These are phyloP conservation scores for Fusarium heterosporum DNA, from an alignment of 2,329 filamentous ascomycete genomes.

Conservation along the genomic window DNA sequence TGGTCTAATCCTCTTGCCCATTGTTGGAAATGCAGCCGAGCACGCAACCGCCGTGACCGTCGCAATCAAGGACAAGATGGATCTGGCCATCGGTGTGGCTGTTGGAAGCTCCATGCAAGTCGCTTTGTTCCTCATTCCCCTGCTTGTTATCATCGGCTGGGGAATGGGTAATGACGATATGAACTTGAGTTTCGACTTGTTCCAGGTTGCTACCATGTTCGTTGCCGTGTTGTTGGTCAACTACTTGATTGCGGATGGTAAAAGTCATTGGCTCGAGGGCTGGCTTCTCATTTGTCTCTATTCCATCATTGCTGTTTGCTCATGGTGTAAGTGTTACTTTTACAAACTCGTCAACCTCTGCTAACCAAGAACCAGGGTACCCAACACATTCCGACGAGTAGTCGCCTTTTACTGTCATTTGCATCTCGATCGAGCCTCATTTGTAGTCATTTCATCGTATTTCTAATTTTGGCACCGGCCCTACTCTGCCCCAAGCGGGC, in stretches of 20 bases:
- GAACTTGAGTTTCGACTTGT: constrained; percentile 87
- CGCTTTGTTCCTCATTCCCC: constrained; percentile 80
- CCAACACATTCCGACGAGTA: constrained; percentile 28
- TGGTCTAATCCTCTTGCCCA: constrained; percentile 82
- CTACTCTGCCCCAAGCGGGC: no score
- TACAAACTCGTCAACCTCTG: background rate
- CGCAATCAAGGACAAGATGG: constrained; percentile 87
- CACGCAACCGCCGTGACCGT: constrained; percentile 85
- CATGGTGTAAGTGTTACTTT: constrained; percentile 65
- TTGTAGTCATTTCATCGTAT: background rate
- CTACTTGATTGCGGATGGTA: constrained; percentile 84
- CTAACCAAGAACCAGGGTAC: constrained; percentile 37
- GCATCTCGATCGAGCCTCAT: background rate
- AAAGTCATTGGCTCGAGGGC: constrained; percentile 86
- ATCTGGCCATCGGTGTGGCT: constrained; percentile 82
- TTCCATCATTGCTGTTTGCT: constrained; percentile 78
- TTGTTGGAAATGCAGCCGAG: constrained; percentile 86
- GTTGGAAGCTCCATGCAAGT: constrained; percentile 86
- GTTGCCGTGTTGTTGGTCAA: constrained; percentile 87
- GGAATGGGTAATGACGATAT: constrained; percentile 77
- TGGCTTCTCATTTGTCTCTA: constrained; percentile 81
- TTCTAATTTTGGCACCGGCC: no score
- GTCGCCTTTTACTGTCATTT: background rate
- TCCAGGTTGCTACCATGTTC: constrained; percentile 88
- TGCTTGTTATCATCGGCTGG: constrained; percentile 84